Base-by-base conservation (phyloP, 176 grass and related monocot genomes). In the Dactylis glomerata region DNA sequence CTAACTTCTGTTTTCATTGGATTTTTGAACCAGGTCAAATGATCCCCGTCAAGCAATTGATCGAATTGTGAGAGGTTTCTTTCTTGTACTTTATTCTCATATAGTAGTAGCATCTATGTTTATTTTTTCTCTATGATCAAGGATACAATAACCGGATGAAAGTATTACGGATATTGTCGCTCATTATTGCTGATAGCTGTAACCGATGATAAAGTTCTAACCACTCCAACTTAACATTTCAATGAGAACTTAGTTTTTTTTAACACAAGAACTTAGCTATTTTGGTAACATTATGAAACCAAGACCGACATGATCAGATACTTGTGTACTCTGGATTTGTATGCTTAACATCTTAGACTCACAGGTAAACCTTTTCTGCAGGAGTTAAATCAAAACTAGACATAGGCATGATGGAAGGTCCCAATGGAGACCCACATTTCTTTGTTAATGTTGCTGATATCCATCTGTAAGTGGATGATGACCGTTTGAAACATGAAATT, bases 401-500 rank as follows among this genome's bases (percentile, higher is more conserved):
- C 86, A 82, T 98, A 81, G 93, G 96, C 32, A 41, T 88, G 88
- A 93, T 95, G 34, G 84, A 89, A 45, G 81, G 83, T 46, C 86
- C 86, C 75, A 90, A 72, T 51, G 84, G 81, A 80, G 78, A 93
- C 11, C 88, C 83, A 47, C 91, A 95, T 85, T 98, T 92, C 75
- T 98, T 98, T 81, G 63, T 98, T 81, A 98, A 98, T 88, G 96
- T 93, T 81, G 93, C 96, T 81, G 93, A 98, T 79, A 87, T 95
- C 34, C 96, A 95, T 91, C 90, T 98, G 96, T 98, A 93, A 93
- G 88, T 83, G 81, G 49, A 82, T 70, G 38, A 49, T 58, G 30
- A 26, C 16, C 24, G 73, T 81, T 54, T 68, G 54, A 82, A 61
- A 33, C 31, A 10, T 83, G 4, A 64, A 62, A 68, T 63, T 85